A percentile compares a stretch with the other conserved stretches of the same genome.
These are phyloP conservation scores for Hypoxylon fuscum DNA, from an alignment of 495 filamentous ascomycete genomes.

Conservation along the genomic window DNA sequence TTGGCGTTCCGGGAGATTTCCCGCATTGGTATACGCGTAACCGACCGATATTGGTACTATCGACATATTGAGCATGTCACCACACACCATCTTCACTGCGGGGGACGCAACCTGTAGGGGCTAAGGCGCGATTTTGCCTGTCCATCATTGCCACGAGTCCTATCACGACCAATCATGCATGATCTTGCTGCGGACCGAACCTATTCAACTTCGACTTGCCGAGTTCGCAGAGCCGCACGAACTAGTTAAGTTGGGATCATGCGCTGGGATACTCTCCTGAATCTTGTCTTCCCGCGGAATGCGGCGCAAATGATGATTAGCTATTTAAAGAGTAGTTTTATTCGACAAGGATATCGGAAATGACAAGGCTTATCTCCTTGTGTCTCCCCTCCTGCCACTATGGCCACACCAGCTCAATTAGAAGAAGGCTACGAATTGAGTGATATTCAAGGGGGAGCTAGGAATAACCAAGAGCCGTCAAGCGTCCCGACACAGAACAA, in stretches of 20 bases:
- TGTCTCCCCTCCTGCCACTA: neutral
- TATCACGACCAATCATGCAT: neutral
- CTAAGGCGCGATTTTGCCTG: no score
- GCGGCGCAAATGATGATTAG: neutral
- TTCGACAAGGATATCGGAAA: no score
- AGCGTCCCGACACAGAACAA: neutral
- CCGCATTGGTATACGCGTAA: no score
- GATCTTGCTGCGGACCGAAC: neutral
- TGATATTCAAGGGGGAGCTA: neutral
- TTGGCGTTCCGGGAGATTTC: no score
- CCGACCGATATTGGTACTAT: no score
- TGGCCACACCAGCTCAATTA: slow-evolving; percentile 14
- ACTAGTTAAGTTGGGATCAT: neutral
- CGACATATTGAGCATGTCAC: no score
- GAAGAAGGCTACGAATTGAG: slow-evolving; percentile 15
- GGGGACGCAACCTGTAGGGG: no score
- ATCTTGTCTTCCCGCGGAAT: neutral
- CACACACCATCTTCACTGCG: no score
- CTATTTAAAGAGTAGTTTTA: no score
- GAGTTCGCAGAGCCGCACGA: slow-evolving; percentile 12
- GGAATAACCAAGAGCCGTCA: neutral
- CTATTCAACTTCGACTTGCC: neutral
- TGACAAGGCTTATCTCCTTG: neutral
- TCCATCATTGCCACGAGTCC: no score
- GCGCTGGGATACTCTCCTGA: no score